Base-by-base conservation (phyloP, 2,329 filamentous ascomycete species). In the Clathrospora elynae region DNA sequence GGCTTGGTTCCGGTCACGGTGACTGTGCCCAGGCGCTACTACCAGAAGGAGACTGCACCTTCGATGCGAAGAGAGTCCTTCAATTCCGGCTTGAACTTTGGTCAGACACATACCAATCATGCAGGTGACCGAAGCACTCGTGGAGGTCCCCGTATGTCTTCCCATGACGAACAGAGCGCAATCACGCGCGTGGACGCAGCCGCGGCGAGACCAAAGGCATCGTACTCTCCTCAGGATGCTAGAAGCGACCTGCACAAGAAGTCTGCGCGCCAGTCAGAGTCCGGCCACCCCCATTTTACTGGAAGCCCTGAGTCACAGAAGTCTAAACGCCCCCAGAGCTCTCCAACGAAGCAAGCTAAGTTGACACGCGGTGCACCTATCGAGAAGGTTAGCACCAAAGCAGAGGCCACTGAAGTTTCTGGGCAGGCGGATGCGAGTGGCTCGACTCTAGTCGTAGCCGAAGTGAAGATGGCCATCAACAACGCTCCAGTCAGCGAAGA, bases 211-310 rank as follows among this genome's bases (percentile, higher is more conserved):
- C n/a, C 30, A 22, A 35, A 36, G 7, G 34, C 35, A 11, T 33
- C 44, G n/a, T 70, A 70, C 46, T 68, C 66, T 46, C 61, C 66
- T 30, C 66, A 70, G 48, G 66, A 68, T 49, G 66, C 58, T 56
- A 63, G 66, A 46, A 68, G 66, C 53, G 61, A 54, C 48, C 41
- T 67, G 46, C 55, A 34, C 28, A 53, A 48, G 29, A 53, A 51
- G 40, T 34, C 43, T 12, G 29, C 29, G 14, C 38, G 19, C 13
- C 29, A 51, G 20, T 31, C 17, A 13, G 29, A 49, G 3, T 19
- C 36, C 11, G 13, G 11, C 4, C 26, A 35, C 14, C 24, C 28
- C 6, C 5, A 26, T n/a, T 23, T 23, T 5, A 23, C 20, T 10
- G 53, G 42, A 24, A 62, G 53, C 22, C 53, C 55, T 12, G 49